A percentile compares a stretch with the other conserved stretches of the same genome.
Conservation (phyloP, 2,329 filamentous ascomycete genomes). For the Stagonosporopsis vannaccii region DNA sequence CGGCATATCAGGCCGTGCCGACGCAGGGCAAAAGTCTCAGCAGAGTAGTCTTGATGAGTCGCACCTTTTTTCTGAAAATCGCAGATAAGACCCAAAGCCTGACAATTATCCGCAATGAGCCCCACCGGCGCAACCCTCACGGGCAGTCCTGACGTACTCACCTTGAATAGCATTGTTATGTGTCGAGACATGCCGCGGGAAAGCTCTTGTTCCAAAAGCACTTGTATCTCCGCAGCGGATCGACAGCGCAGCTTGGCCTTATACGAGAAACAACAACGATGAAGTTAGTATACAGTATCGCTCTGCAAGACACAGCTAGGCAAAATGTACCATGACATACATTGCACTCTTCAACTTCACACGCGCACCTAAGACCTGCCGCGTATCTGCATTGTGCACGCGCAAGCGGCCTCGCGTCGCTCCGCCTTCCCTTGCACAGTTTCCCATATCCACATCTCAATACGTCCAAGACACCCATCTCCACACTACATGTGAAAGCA, state of each 20-base stretch:
- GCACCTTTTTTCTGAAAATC: neutral
- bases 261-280: neutral
- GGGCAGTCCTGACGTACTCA: neutral
- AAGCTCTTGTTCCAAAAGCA: neutral
- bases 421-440: conserved; percentile 1
- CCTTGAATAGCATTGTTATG: too few relatives aligned
- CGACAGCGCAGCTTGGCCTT: neutral
- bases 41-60: neutral
- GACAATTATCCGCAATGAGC: neutral
- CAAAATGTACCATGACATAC: neutral
- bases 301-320: neutral
- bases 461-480: neutral
- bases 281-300: neutral
- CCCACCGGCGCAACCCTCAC: neutral
- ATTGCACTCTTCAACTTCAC: neutral
- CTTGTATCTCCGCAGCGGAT: neutral
- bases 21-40: conserved; percentile 1
- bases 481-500: neutral
- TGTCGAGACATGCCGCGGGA: neutral
- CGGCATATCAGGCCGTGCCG: neutral
- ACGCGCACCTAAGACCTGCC: neutral
- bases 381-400: neutral
- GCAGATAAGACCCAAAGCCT: neutral
- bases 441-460: neutral
- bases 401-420: neutral